Conservation (phyloP, 805 yeast genomes). For the Candida tammaniensis region DNA sequence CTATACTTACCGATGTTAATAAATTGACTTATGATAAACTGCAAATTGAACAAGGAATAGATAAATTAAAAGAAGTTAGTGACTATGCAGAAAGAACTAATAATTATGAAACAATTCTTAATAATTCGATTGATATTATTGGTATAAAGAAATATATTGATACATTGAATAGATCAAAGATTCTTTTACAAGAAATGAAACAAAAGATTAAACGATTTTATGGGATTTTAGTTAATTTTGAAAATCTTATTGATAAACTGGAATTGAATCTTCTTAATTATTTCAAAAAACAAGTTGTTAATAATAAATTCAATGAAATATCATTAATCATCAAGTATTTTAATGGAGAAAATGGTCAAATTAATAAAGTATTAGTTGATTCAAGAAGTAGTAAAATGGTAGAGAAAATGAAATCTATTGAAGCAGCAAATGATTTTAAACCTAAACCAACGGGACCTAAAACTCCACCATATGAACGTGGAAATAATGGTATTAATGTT, state of each 20-base stretch:
- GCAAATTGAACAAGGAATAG: constrained; percentile 57
- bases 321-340: constrained; percentile 47
- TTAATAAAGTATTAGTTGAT: constrained; percentile 17
- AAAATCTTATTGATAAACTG: constrained; percentile 52
- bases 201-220: constrained; percentile 51
- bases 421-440: constrained; percentile 16
- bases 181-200: constrained; percentile 44
- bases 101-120: constrained; percentile 35
- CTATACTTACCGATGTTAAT: constrained; percentile 64
- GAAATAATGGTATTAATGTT: constrained; percentile 53
- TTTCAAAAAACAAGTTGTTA: constrained; percentile 38
- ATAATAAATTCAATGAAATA: constrained; percentile 38
- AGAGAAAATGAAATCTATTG: constrained; percentile 41
- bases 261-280: constrained; percentile 52
- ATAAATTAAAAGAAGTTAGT: constrained; percentile 48
- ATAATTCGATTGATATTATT: constrained; percentile 32
- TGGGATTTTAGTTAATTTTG: constrained; percentile 64
- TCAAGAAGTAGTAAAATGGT: constrained; percentile 30
- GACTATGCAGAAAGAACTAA: constrained; percentile 47
- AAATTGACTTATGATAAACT: constrained; percentile 51
- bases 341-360: constrained; percentile 17
- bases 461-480: constrained; percentile 53
- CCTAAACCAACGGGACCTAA: constrained; percentile 20
- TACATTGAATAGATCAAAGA: constrained; percentile 38
- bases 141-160: constrained; percentile 38